Conservation (phyloP, 352 stramenopile genomes). For the Achlya hypogyna region DNA sequence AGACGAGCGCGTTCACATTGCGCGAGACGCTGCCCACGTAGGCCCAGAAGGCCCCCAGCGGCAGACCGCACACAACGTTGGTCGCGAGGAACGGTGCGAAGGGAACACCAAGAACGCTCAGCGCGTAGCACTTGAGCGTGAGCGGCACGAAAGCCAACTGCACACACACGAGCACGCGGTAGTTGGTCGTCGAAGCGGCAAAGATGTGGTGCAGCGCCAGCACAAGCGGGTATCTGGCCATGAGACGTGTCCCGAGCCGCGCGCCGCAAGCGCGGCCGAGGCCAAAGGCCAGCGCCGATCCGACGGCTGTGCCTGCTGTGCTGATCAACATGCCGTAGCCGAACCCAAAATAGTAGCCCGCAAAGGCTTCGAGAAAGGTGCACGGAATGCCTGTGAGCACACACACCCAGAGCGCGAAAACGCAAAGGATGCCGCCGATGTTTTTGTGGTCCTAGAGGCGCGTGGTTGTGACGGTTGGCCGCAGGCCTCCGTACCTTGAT, state of each 20-base stretch:
- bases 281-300: background rate
- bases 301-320: background rate
- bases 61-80: constrained; percentile 10
- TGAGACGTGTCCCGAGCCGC: background rate
- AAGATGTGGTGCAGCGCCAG: background rate
- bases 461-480: background rate
- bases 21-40: constrained; percentile 7
- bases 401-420: background rate
- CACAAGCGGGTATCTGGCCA: background rate
- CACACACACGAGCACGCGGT: background rate
- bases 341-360: constrained; percentile 7
- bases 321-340: background rate
- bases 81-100: background rate
- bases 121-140: constrained; percentile 13
- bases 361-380: constrained; percentile 7
- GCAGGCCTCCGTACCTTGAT: background rate
- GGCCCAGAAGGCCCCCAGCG: constrained; percentile 3
- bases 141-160: constrained; percentile 9
- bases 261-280: background rate
- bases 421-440: background rate
- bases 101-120: constrained; percentile 3
- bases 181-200: background rate
- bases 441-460: background rate
- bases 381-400: background rate
- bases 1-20: background rate